phyloP scores from a whole-genome alignment of 345 rosid genomes.

The Lagerstroemia speciosa region DNA sequence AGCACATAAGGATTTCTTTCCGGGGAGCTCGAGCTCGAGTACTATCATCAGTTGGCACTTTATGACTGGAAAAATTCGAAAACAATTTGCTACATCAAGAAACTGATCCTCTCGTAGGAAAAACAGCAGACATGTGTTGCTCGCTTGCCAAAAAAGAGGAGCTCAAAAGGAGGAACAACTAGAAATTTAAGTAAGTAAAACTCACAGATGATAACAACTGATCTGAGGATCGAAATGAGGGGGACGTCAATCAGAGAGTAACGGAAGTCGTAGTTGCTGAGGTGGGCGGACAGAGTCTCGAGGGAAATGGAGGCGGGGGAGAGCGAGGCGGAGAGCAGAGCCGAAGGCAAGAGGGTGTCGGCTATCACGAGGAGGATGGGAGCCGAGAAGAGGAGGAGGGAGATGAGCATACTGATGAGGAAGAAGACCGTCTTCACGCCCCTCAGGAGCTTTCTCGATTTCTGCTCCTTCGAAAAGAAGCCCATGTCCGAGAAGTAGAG shows the following conservation, averaged over 20 bases:
- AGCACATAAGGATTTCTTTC: too few relatives aligned
- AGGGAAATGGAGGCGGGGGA: conserved; percentile 25
- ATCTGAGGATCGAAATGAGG: conserved; percentile 62
- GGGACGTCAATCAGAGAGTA: conserved; percentile 84
- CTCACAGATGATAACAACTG: conserved; percentile 84
- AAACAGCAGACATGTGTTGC: neutral
- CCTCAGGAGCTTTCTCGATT: conserved; percentile 34
- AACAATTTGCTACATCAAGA: neutral
- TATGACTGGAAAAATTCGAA: neutral
- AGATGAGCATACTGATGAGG: conserved; percentile 57
- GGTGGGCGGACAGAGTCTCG: conserved; percentile 17
- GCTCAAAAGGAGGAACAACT: neutral
- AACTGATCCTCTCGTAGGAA: neutral
- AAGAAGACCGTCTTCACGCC: conserved; percentile 65
- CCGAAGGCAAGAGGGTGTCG: conserved; percentile 73
- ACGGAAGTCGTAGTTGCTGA: conserved; percentile 53
- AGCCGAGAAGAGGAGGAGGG: conserved; percentile 74
- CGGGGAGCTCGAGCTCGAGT: too few relatives aligned
- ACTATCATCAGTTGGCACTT: too few relatives aligned
- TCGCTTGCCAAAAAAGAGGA: neutral
- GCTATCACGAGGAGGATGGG: conserved; percentile 70
- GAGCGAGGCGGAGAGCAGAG: conserved; percentile 60
- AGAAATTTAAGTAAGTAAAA: neutral
- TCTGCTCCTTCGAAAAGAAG: conserved; percentile 52
- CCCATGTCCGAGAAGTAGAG: conserved; percentile 31